Percentiles rank a stretch among this genome's conserved stretches.
Conservation (phyloP, 257 asterid genomes). For the Apocynum venetum region DNA sequence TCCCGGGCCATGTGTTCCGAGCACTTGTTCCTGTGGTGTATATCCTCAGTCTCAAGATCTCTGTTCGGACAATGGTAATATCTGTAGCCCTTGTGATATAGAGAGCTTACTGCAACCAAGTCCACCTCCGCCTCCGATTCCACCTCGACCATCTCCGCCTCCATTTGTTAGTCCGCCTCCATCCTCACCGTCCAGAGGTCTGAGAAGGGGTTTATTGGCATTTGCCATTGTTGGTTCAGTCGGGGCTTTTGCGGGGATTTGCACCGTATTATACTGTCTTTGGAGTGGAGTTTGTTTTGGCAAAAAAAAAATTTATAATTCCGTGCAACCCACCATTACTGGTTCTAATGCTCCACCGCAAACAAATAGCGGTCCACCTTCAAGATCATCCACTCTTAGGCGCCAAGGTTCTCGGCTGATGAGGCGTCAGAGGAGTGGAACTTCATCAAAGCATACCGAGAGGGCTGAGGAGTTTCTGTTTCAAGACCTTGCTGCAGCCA, state of each 20-base stretch:
- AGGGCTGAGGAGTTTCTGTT: slow-evolving; percentile 70
- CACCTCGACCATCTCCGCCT: slow-evolving; percentile 19
- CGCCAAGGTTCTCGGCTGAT: slow-evolving; percentile 76
- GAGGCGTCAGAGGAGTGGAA: slow-evolving; percentile 87
- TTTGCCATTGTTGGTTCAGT: slow-evolving; percentile 66
- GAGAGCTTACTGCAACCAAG: slow-evolving; percentile 17
- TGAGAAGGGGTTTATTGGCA: slow-evolving; percentile 53
- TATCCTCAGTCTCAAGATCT: slow-evolving; percentile 59
- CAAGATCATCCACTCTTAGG: slow-evolving; percentile 73
- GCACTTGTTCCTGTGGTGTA: slow-evolving; percentile 50
- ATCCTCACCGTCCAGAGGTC: slow-evolving; percentile 32
- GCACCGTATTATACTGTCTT: slow-evolving; percentile 47
- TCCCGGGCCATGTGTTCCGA: slow-evolving; percentile 65
- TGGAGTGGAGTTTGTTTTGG: slow-evolving; percentile 77
- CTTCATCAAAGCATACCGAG: slow-evolving; percentile 68
- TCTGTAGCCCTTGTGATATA: slow-evolving; percentile 67
- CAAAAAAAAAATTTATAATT: slow-evolving; percentile 72
- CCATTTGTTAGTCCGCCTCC: slow-evolving; percentile 19
- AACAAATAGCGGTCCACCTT: slow-evolving; percentile 49
- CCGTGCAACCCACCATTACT: slow-evolving; percentile 72
- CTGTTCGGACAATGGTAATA: slow-evolving; percentile 68
- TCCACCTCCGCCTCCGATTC: slow-evolving; percentile 9
- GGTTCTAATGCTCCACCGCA: slow-evolving; percentile 31
- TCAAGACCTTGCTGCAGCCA: slow-evolving; percentile 55
- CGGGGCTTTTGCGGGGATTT: slow-evolving; percentile 71